Evolutionary conservation across 768 basidiomycete genomes (phyloP).

Genomic region (Boletus vinaceobasis): DNA sequence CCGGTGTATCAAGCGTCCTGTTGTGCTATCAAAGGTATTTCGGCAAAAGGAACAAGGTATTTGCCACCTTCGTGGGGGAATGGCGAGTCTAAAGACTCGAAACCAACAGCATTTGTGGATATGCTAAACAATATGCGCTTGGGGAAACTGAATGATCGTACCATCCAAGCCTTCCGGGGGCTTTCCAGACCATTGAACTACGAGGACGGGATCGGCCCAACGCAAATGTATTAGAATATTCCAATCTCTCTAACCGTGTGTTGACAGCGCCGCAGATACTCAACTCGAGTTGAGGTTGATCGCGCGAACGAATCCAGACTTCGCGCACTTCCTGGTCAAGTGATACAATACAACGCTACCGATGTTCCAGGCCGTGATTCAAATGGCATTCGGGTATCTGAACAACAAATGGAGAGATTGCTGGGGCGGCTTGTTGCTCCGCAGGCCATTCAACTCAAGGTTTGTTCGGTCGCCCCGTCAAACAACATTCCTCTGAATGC

Average conservation of each 20-base stretch:
- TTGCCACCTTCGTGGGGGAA: slow-evolving; percentile 1
- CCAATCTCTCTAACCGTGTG: background rate
- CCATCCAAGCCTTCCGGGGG: slow-evolving; percentile 46
- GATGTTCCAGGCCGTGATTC: slow-evolving; percentile 49
- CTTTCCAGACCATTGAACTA: slow-evolving; percentile 61
- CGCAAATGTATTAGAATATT: slow-evolving; percentile 58
- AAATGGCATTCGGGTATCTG: slow-evolving; percentile 34
- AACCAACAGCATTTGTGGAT: slow-evolving; percentile 58
- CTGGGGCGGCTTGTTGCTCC: slow-evolving; percentile 64
- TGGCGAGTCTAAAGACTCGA: background rate
- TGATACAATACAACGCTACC: slow-evolving; percentile 38
- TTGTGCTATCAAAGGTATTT: slow-evolving; percentile 72
- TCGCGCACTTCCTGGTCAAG: slow-evolving; percentile 37
- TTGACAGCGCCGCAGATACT: slow-evolving; percentile 46
- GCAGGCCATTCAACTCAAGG: slow-evolving; percentile 46
- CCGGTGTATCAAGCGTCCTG: slow-evolving; percentile 53
- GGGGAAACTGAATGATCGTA: slow-evolving; percentile 50
- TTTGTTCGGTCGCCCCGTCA: slow-evolving; percentile 15
- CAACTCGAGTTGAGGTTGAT: slow-evolving; percentile 71
- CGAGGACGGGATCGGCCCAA: slow-evolving; percentile 73
- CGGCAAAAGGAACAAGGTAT: slow-evolving; percentile 80
- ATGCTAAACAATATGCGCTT: slow-evolving; percentile 89
- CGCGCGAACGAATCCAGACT: slow-evolving; percentile 58
- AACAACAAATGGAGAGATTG: slow-evolving; percentile 40
- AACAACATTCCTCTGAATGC: slow-evolving; percentile 2